These are phyloP conservation scores for Blastobotrys buckinghamii DNA, from an alignment of 1,139 yeast species.

Conservation along the genomic window DNA sequence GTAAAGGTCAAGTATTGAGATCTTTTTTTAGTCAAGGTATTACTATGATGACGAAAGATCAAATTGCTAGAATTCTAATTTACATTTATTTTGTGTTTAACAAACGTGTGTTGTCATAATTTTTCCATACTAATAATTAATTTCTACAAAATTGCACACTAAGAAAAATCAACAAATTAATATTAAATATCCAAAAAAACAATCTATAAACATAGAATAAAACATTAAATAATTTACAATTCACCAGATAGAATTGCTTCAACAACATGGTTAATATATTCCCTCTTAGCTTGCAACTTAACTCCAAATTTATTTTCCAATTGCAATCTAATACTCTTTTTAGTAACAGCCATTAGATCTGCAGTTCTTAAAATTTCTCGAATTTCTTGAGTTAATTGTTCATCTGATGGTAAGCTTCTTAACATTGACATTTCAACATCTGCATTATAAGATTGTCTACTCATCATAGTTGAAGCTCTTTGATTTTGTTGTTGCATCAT, in stretches of 20 bases:
- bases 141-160: background rate
- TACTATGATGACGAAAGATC: constrained; percentile 34
- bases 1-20: constrained; percentile 31
- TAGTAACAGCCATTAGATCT: constrained; percentile 37
- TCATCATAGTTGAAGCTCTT: constrained; percentile 9
- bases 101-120: background rate
- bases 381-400: constrained; percentile 34
- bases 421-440: constrained; percentile 25
- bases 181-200: background rate
- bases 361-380: constrained; percentile 35
- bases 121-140: background rate
- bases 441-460: constrained; percentile 13
- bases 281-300: constrained; percentile 32
- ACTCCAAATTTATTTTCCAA: constrained; percentile 35
- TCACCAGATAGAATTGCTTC: constrained; percentile 39
- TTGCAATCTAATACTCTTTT: constrained; percentile 34
- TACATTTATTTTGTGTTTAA: constrained; percentile 18
- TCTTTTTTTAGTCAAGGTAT: constrained; percentile 35
- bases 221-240: constrained; percentile 19
- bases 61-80: constrained; percentile 28
- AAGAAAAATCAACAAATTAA: background rate
- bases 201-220: background rate
- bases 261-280: constrained; percentile 36
- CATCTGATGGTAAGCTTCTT: constrained; percentile 33
- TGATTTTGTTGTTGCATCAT: background rate